Conservation (phyloP, 1,284 basidiomycete species). For the Paramarasmius palmivorus region DNA sequence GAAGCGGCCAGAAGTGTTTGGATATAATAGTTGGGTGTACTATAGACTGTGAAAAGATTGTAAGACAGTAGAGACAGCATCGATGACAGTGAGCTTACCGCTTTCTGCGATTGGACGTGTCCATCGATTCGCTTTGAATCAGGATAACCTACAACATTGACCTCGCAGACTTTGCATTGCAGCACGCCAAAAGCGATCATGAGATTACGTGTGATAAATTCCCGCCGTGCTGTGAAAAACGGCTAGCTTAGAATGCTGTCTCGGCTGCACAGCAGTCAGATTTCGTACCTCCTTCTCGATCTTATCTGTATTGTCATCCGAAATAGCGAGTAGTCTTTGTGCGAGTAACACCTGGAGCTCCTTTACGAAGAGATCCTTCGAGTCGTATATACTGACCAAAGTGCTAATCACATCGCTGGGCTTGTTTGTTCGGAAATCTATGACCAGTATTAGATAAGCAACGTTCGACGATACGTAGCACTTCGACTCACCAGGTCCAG, state of each 20-base stretch:
- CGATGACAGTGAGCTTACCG: conserved; percentile 48
- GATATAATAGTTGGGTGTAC: conserved; percentile 89
- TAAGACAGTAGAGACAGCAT: not conserved
- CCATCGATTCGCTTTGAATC: too few species aligned
- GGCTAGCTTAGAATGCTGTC: too few species aligned
- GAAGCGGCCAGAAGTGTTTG: conserved; percentile 95
- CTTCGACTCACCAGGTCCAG: conserved; percentile 72
- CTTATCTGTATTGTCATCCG: conserved; percentile 78
- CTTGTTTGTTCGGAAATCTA: conserved; percentile 87
- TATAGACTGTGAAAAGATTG: conserved; percentile 45
- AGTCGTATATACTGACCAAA: conserved; percentile 94
- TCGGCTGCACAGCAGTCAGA: too few species aligned
- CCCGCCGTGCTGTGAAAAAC: too few species aligned
- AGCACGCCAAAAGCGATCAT: too few species aligned
- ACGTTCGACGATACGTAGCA: conserved; percentile 2
- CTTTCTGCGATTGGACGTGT: conserved; percentile 74
- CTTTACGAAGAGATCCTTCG: conserved; percentile 91
- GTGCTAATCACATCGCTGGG: conserved; percentile 91
- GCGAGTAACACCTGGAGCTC: conserved; percentile 90
- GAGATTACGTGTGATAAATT: too few species aligned
- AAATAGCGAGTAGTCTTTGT: conserved; percentile 76
- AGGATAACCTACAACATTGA: too few species aligned
- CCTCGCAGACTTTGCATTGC: too few species aligned
- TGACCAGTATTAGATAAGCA: not conserved
- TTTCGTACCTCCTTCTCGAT: conserved; percentile 86